phyloP scores from a whole-genome alignment of 2,329 filamentous ascomycete genomes.

The Cryphonectria carpinicola region DNA sequence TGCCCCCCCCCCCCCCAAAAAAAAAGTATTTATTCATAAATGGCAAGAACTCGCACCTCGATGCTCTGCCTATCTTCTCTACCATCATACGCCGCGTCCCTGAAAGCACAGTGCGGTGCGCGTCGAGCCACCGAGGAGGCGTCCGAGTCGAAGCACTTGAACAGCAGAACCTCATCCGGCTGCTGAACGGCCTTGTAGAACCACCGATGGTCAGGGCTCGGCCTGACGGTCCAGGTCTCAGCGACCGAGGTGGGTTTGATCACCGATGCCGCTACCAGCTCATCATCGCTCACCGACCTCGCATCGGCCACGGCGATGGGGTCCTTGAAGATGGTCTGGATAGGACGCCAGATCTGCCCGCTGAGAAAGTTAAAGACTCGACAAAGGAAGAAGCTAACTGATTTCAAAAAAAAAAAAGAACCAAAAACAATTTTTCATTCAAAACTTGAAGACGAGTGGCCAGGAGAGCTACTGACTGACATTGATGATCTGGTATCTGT shows the following conservation, averaged over 20 bases:
- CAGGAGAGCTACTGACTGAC: neutral
- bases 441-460: neutral
- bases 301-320: conserved; percentile 47
- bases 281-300: conserved; percentile 41
- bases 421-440: neutral
- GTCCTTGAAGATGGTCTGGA: conserved; percentile 50
- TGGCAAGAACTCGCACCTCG: conserved; percentile 26
- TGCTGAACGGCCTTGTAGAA: conserved; percentile 55
- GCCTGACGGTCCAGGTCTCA: conserved; percentile 20
- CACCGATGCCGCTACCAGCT: conserved; percentile 44
- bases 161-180: conserved; percentile 58
- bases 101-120: conserved; percentile 35
- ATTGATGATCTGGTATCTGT: conserved; percentile 48
- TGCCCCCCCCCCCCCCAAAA: too few species aligned
- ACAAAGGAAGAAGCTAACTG: neutral
- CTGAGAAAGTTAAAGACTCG: neutral
- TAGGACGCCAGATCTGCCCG: conserved; percentile 48
- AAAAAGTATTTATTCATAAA: neutral
- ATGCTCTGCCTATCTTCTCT: conserved; percentile 34
- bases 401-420: too few species aligned
- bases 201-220: conserved; percentile 41
- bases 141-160: conserved; percentile 65
- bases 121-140: conserved; percentile 35
- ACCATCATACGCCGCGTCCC: conserved; percentile 38
- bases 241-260: conserved; percentile 36